Evolutionary conservation across 495 filamentous ascomycete genomes (phyloP).

Genomic region (Mytilinidion resinicola): DNA sequence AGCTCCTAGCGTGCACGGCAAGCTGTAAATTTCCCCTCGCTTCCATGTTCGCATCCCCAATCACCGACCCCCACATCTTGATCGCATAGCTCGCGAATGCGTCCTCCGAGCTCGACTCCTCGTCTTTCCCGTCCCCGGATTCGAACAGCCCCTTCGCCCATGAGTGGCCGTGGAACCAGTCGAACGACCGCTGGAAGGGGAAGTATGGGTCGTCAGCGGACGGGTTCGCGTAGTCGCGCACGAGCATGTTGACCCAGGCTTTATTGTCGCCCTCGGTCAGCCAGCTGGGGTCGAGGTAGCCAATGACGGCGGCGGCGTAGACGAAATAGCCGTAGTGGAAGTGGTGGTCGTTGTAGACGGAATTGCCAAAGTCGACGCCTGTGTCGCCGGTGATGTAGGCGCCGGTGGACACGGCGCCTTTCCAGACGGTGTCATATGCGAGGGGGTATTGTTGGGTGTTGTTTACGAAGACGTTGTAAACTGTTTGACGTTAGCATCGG

Average conservation of each 20-base stretch:
- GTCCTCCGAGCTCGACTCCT: conserved; percentile 90
- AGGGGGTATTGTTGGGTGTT: conserved; percentile 75
- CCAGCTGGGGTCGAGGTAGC: conserved; percentile 72
- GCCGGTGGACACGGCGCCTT: conserved; percentile 75
- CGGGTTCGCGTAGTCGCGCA: conserved; percentile 61
- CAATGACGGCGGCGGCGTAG: conserved; percentile 80
- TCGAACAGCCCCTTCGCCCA: conserved; percentile 96
- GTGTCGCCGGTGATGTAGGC: conserved; percentile 67
- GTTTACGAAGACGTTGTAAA: conserved; percentile 64
- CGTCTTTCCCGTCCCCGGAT: conserved; percentile 82
- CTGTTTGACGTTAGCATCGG: too few species aligned
- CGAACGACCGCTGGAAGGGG: conserved; percentile 79
- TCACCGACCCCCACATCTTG: conserved; percentile 87
- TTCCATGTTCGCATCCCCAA: conserved; percentile 72
- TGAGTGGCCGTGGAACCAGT: conserved; percentile 93
- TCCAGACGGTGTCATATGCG: conserved; percentile 62
- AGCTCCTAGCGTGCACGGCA: conserved; percentile 59
- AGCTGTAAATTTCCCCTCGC: conserved; percentile 83
- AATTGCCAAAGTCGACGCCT: conserved; percentile 43
- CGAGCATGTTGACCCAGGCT: conserved; percentile 68
- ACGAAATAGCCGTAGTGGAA: conserved; percentile 93
- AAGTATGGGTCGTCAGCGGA: conserved; percentile 64
- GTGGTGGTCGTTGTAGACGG: conserved; percentile 90
- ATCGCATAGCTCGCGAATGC: conserved; percentile 73
- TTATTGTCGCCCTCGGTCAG: conserved; percentile 54